Evolutionary conservation across 164 flowering plant genomes (phyloP).

Genomic region (Vitis rotundifolia): DNA sequence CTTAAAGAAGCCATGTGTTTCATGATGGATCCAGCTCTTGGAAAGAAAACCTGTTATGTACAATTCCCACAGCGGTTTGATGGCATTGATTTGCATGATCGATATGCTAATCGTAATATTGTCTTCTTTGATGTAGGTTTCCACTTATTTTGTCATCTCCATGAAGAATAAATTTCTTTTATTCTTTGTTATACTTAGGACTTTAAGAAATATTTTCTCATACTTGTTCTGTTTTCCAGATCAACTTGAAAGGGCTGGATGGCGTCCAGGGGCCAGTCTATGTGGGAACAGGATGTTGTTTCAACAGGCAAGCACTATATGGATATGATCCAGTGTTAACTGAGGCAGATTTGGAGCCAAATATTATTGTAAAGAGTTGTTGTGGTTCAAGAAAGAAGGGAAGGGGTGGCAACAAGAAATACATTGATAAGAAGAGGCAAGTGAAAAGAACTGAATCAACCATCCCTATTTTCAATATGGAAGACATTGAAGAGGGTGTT

Average conservation of each 20-base stretch:
- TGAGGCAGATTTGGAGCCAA: conserved; percentile 92
- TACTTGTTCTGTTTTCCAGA: conserved; percentile 41
- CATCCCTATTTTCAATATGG: conserved; percentile 88
- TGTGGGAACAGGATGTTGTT: conserved; percentile 98
- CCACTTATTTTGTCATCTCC: neutral
- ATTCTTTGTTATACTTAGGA: too few relatives aligned
- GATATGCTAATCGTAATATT: conserved; percentile 97
- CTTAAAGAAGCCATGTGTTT: conserved; percentile 98
- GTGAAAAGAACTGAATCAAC: conserved; percentile 77
- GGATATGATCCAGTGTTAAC: conserved; percentile 95
- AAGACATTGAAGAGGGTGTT: conserved; percentile 92
- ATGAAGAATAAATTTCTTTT: neutral
- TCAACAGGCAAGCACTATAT: conserved; percentile 95
- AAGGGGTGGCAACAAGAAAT: conserved; percentile 59
- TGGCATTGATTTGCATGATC: conserved; percentile 96
- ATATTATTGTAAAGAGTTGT: conserved; percentile 84
- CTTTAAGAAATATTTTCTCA: neutral
- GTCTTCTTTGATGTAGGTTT: conserved; percentile 89
- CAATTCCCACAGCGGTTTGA: conserved; percentile 98
- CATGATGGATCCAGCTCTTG: conserved; percentile 91
- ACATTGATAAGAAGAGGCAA: conserved; percentile 70
- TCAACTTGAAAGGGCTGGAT: conserved; percentile 95
- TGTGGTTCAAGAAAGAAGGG: conserved; percentile 93
- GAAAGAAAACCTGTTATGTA: conserved; percentile 92
- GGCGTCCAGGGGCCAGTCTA: conserved; percentile 98